Percentiles rank a stretch among this genome's conserved stretches.
Conservation (phyloP, 257 asterid species). For the Oldenlandia corymbosa region DNA sequence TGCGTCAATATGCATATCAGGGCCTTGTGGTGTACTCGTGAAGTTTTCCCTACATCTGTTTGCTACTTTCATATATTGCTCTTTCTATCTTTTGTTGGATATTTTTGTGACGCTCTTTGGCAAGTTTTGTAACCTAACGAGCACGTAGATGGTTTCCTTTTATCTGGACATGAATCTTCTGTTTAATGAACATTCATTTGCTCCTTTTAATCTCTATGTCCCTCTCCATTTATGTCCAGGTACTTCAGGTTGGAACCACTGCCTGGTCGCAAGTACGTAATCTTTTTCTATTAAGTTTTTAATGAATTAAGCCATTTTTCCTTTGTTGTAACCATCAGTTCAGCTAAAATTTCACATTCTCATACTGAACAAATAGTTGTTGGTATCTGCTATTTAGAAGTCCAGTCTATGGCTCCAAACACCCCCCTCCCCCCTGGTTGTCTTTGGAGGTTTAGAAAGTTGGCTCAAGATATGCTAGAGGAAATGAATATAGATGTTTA, state of each 20-base stretch:
- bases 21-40: neutral
- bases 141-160: neutral
- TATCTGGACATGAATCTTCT: neutral
- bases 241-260: constrained; percentile 92
- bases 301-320: neutral
- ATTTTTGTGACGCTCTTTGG: neutral
- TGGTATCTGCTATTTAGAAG: neutral
- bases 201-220: constrained; percentile 17
- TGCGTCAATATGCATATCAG: too few relatives aligned
- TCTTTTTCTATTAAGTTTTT: neutral
- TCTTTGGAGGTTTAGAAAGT: neutral
- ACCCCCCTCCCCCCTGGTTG: neutral
- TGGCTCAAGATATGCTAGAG: neutral
- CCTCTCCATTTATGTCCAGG: constrained; percentile 43
- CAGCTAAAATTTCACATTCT: neutral
- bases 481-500: neutral
- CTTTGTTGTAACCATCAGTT: neutral
- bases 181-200: constrained; percentile 3
- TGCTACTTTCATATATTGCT: neutral
- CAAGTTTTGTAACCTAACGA: neutral
- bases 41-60: neutral
- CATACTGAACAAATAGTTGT: neutral
- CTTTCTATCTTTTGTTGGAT: constrained; percentile 3
- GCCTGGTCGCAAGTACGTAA: constrained; percentile 92
- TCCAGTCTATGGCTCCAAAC: neutral